Evolutionary conservation across 2,329 filamentous ascomycete species (phyloP).

Genomic region (Trichoderma koningiopsis): DNA sequence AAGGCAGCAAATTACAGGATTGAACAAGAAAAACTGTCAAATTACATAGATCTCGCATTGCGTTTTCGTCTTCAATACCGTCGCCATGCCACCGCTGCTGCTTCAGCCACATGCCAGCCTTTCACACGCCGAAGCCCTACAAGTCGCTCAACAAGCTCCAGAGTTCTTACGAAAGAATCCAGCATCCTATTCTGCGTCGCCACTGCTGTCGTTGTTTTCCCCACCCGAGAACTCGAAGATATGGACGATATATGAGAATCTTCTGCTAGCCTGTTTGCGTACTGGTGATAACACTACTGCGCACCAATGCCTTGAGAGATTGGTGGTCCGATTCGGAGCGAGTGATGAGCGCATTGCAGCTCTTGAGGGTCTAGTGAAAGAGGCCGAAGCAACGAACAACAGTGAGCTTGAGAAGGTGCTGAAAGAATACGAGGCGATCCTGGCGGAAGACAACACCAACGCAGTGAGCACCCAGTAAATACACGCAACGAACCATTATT

Average conservation of each 20-base stretch:
- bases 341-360: slow-evolving; percentile 86
- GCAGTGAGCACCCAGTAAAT: slow-evolving; percentile 57
- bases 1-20: neutral
- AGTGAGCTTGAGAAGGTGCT: slow-evolving; percentile 69
- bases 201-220: slow-evolving; percentile 55
- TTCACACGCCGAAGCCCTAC: slow-evolving; percentile 56
- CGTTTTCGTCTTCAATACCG: slow-evolving; percentile 9
- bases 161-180: slow-evolving; percentile 56
- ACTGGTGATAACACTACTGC: slow-evolving; percentile 82
- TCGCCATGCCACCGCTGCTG: slow-evolving; percentile 54
- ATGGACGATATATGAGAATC: slow-evolving; percentile 85
- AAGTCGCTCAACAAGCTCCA: slow-evolving; percentile 64
- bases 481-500: slow-evolving; percentile 18
- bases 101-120: slow-evolving; percentile 60
- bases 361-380: slow-evolving; percentile 78
- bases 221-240: slow-evolving; percentile 72
- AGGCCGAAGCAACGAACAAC: slow-evolving; percentile 72
- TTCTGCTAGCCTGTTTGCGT: slow-evolving; percentile 80
- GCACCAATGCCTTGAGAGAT: slow-evolving; percentile 70
- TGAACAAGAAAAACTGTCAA: neutral
- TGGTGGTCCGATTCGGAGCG: slow-evolving; percentile 78
- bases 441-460: slow-evolving; percentile 75
- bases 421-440: slow-evolving; percentile 73
- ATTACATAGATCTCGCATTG: neutral
- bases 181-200: slow-evolving; percentile 57